Evolutionary conservation across 306 rosid genomes (phyloP).

Genomic region (Rosa rugosa): DNA sequence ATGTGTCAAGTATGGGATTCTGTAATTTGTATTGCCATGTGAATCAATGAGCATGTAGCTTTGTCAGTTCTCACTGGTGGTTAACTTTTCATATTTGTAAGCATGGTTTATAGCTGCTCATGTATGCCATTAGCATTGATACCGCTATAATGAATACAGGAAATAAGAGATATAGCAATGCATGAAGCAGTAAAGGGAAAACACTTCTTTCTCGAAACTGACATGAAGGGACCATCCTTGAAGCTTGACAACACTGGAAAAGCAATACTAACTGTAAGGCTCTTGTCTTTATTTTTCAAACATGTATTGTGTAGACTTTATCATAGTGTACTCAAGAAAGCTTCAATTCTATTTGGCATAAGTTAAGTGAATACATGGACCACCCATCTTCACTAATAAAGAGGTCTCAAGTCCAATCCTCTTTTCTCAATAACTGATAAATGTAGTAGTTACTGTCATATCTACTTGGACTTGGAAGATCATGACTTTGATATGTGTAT

Average conservation of each 20-base stretch:
- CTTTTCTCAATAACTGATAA: neutral
- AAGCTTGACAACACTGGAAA: slow-evolving; percentile 93
- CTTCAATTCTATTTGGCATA: neutral
- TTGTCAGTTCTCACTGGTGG: neutral
- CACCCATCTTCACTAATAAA: neutral
- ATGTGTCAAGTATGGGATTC: neutral
- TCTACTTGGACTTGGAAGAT: too few relatives aligned
- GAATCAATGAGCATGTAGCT: neutral
- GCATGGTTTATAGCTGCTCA: neutral
- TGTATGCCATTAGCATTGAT: slow-evolving; percentile 14
- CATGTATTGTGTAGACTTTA: neutral
- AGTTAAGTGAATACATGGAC: neutral
- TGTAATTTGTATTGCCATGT: slow-evolving; percentile 1
- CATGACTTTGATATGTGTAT: neutral
- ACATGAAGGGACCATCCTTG: slow-evolving; percentile 80
- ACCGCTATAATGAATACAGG: slow-evolving; percentile 42
- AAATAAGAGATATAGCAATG: slow-evolving; percentile 79
- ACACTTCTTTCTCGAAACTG: slow-evolving; percentile 77
- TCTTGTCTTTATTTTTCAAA: neutral
- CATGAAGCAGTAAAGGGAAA: slow-evolving; percentile 72
- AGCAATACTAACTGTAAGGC: slow-evolving; percentile 73
- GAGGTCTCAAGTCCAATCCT: neutral
- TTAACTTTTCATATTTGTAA: slow-evolving; percentile 4
- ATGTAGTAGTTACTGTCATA: neutral
- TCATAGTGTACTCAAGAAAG: neutral